Evolutionary conservation across 116 monocot genomes (phyloP).

Genomic region (Phalaenopsis hybrid): DNA sequence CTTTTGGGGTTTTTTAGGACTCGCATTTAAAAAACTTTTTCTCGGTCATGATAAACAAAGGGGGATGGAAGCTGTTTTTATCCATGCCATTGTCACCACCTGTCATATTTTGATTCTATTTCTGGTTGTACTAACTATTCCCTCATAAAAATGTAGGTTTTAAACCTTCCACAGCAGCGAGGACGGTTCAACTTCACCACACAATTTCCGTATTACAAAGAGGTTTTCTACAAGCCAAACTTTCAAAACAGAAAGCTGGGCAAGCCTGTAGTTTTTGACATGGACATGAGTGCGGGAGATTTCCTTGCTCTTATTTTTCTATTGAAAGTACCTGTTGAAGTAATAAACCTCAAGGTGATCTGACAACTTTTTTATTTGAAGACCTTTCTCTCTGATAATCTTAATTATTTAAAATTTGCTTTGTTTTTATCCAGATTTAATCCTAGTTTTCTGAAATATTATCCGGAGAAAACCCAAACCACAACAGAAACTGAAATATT

Average conservation of each 20-base stretch:
- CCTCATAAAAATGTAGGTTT: slow-evolving; percentile 27
- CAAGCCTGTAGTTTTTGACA: slow-evolving; percentile 69
- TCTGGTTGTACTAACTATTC: not conserved
- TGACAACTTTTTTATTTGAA: not conserved
- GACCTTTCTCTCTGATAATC: not conserved
- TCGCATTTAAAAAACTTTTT: not conserved
- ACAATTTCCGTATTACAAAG: slow-evolving; percentile 60
- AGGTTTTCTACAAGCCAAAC: slow-evolving; percentile 47
- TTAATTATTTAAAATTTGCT: not conserved
- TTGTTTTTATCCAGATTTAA: not conserved
- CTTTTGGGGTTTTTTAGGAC: not conserved
- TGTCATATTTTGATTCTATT: not conserved
- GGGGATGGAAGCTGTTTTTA: not conserved
- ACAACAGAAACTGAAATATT: no score
- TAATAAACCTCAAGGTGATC: slow-evolving; percentile 66
- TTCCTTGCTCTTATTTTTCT: slow-evolving; percentile 78
- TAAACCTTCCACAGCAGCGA: slow-evolving; percentile 53
- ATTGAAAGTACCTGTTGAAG: slow-evolving; percentile 64
- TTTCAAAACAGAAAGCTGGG: slow-evolving; percentile 37
- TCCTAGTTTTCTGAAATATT: not conserved
- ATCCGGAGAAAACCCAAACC: no score
- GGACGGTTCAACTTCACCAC: slow-evolving; percentile 62
- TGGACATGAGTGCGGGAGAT: slow-evolving; percentile 97
- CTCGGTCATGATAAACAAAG: not conserved
- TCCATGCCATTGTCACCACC: not conserved